A percentile compares a stretch with the other conserved stretches of the same genome.
Evolutionary conservation across 345 rosid species (phyloP).

Genomic region (Cardiospermum halicacabum): DNA sequence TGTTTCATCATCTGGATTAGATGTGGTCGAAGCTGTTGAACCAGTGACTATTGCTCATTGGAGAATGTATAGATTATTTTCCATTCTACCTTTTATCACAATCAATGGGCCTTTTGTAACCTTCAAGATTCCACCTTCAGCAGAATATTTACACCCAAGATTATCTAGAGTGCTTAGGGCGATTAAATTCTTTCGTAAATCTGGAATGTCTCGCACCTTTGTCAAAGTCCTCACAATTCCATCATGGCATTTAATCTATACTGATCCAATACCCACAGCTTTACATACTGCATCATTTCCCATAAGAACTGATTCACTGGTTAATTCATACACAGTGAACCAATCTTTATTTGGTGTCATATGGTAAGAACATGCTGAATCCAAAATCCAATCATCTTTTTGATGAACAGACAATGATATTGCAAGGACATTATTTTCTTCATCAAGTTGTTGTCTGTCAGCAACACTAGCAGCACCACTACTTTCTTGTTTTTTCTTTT

Average conservation of each 20-base stretch:
- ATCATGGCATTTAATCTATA: background rate
- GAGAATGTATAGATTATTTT: too few relatives aligned
- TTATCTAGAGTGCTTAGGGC: too few relatives aligned
- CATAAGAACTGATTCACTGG: background rate
- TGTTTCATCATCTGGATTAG: too few relatives aligned
- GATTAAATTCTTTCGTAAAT: background rate
- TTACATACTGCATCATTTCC: background rate
- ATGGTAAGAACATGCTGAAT: background rate
- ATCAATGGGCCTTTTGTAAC: too few relatives aligned
- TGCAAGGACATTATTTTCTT: background rate
- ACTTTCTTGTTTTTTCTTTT: too few relatives aligned
- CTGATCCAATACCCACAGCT: background rate
- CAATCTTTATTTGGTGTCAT: background rate
- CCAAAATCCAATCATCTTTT: background rate
- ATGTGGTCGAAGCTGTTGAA: too few relatives aligned
- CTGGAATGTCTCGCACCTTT: background rate
- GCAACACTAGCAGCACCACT: too few relatives aligned
- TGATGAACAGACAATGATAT: background rate
- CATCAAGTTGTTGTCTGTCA: too few relatives aligned
- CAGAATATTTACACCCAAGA: too few relatives aligned
- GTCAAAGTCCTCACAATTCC: background rate
- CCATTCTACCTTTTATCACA: too few relatives aligned
- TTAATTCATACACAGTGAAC: background rate
- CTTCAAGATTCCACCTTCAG: too few relatives aligned
- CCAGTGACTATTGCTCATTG: too few relatives aligned